Conservation (phyloP, 2,329 filamentous ascomycete genomes). For the Chalaropsis ovoidea region DNA sequence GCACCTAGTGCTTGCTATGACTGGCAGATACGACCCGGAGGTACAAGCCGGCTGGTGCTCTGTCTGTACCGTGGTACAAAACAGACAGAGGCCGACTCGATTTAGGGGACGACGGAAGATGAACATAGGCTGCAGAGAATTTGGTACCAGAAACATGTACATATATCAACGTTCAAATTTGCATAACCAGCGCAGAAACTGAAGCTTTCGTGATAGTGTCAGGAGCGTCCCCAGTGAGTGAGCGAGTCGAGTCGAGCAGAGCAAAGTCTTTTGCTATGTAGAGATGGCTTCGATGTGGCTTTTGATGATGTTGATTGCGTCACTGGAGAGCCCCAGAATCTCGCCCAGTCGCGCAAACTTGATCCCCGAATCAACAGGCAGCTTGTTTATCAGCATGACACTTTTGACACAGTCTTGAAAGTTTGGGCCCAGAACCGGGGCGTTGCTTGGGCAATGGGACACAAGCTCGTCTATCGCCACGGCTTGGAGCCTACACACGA, state of each 20-base stretch:
- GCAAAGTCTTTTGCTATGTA: background rate
- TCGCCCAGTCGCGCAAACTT: background rate
- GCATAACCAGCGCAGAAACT: background rate
- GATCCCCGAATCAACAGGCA: background rate
- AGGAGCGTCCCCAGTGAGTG: background rate
- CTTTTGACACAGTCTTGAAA: background rate
- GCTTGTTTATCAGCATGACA: background rate
- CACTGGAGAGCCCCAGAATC: background rate
- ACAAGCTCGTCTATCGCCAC: conserved; percentile 27
- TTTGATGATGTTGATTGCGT: background rate
- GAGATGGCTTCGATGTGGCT: background rate
- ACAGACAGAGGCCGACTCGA: background rate
- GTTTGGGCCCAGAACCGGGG: background rate
- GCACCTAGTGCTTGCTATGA: background rate
- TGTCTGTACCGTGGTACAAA: background rate
- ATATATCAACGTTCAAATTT: background rate
- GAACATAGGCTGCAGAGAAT: background rate
- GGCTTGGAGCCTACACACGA: conserved; percentile 32
- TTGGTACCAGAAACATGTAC: conserved; percentile 4
- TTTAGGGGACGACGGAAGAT: background rate
- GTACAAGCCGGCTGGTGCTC: background rate
- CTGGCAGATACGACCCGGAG: background rate
- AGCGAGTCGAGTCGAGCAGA: background rate
- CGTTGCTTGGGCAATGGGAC: background rate
- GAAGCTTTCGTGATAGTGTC: background rate